Base-by-base conservation (phyloP, 2,329 filamentous ascomycete genomes). In the Aspergillus latus region DNA sequence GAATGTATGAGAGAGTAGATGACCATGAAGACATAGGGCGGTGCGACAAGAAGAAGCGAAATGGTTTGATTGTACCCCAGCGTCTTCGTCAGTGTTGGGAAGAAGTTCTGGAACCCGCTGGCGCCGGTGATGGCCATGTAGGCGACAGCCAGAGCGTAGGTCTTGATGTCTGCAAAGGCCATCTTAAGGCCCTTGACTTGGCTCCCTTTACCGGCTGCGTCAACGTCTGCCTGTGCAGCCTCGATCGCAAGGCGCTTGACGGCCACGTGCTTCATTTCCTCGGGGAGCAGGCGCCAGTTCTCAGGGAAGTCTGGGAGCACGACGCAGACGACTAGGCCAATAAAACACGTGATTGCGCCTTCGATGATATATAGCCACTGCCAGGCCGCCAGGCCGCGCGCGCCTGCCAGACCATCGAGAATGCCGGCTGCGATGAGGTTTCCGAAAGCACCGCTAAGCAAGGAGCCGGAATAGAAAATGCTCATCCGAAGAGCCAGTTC, bases 91-190 rank as follows among this genome's bases (percentile, higher is more conserved):
- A 79, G 74, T 0, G 80, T 78, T 0, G 81, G 81, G 68, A 83
- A 83, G 73, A 83, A 85, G 68, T 83, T 82, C 55, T 83, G 80
- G 65, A 83, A 82, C 1, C 79, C 80, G 2, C 75, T 74, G 8
- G 79, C 78, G 8, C 78, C 78, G 2, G 76, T 80, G 57, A 80
- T 78, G 58, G 74, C 70, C 70, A 80, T 75, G 65, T 80, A 81
- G 7, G 76, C 76, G 30, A 80, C 58, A 13, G 72, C 61, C 8
- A 75, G 64, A 4, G 78, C 66, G 62, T 78, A 81, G 3, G 78
- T 80, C 61, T 81, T 81, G 15, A 76, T 71, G 58, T 83, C 81
- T 0, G 68, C 70, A 59, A 83, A 74, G 11, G 80, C 80, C 21
- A 82, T 68, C 59, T 82, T 82, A 58, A 82, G 67, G 15, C 81